Base-by-base conservation (phyloP, 176 grass and related monocot species). In the Typha latifolia region DNA sequence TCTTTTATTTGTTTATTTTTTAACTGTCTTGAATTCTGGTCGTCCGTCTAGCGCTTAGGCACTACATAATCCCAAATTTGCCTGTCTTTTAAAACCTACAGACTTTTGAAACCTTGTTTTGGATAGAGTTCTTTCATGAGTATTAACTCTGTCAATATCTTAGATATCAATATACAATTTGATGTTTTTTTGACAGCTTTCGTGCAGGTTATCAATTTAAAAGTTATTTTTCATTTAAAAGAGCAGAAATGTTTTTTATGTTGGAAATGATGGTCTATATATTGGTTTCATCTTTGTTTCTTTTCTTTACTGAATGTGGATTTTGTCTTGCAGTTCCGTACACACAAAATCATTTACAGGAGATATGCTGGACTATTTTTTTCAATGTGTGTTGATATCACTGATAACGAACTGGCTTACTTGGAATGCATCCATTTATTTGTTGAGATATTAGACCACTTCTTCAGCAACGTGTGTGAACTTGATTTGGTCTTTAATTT, bases 391-490 rank as follows among this genome's bases (percentile, higher is more conserved):
- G 94, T 93, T 51, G 94, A 99, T 73, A 99, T 99, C 57, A 99
- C 89, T 13, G 94, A 99, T 67, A 99, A 99, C 71, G 94, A 99
- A 66, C 84, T 99, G 77, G 94, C 86, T 59, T 99, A 99, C 55
- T 89, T 99, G 69, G 89, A 99, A 76, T 93, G 83, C 61, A 99
- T 99, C 76, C 94, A 99, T 79, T 78, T 99, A 53, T 99, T 99
- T 93, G 94, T 99, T 2, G 89, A 99, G 83, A 99, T 99, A 80
- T 74, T 99, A 51, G 94, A 99, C 77, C 94, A 99, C 81, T 96
- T 96, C 74, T 96, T 96, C 77, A 96, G 91, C 87, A 96, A 96
- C 85, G 92, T 99, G 12, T 99, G 94, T 73, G 89, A 99, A 70
- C 84, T 99, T 12, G 94, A 99, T 84, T 82, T 99, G 74, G 94